Evolutionary conservation across 2,329 filamentous ascomycete species (phyloP), one percentile per base, ranked within the genome.

Genomic region (Atkinsonella hypoxylon): DNA sequence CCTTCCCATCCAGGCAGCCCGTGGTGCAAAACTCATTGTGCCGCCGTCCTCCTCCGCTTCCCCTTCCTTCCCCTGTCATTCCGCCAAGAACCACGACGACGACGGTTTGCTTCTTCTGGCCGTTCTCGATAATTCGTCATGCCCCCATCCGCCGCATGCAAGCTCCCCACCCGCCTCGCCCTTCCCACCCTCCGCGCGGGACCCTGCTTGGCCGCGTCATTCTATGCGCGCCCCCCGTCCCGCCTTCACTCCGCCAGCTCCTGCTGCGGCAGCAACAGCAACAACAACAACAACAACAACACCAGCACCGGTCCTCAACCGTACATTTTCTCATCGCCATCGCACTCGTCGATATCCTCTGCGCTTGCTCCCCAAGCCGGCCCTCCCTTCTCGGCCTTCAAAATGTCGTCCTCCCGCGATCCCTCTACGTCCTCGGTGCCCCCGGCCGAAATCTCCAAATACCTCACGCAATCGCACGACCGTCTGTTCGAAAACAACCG

Each of bases 401-500:
- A 22, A 26, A 52, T 52, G 49, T 45, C 54, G 4, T 46, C 46
- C 43, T 20, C 50, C 40, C 22, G 32, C 11, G 10, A 17, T 11
- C 15, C n/a, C 34, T 11, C 20, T 22, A 11, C 36, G 11, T 41
- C 31, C 6, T 31, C 53, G 26, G 26, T 26, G 7, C 48, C 47
- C 5, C 6, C 51, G 10, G 49, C 44, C 38, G 52, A 54, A 0
- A 48, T 55, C 30, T 50, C 45, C 48, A 48, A 54, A 22, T 83
- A 84, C 63, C 76, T 84, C 53, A 68, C 77, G 67, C 71, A 82
- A 69, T 75, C 73, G 59, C 82, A 87, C 65, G 78, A 83, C 60
- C 74, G 75, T 53, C 76, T 87, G 60, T 87, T 87, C 59, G 77
- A 83, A 57, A 78, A 80, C 73, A 87, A 87, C 71, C 70, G 72